These are phyloP conservation scores for Filosporella fistucella DNA, from an alignment of 495 filamentous ascomycete species.

Conservation along the genomic window DNA sequence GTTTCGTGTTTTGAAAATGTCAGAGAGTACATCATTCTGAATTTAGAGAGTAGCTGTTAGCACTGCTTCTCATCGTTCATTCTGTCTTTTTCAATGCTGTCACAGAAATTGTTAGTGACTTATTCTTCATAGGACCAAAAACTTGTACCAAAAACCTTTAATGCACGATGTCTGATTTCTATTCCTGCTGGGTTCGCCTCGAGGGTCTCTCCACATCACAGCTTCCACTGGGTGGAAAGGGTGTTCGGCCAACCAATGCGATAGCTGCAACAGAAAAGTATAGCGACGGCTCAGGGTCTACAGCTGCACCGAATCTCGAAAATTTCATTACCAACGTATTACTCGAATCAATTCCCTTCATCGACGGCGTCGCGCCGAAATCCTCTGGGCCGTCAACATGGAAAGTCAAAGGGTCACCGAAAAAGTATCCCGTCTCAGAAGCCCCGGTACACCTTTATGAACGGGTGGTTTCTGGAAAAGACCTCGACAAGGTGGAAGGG, in stretches of 20 bases:
- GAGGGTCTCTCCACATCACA: slow-evolving; percentile 34
- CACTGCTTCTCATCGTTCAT: too few relatives aligned
- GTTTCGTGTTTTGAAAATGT: slow-evolving; percentile 12
- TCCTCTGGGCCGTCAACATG: slow-evolving; percentile 32
- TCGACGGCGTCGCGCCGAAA: slow-evolving; percentile 40
- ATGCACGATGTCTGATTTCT: background rate
- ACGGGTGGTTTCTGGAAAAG: slow-evolving; percentile 32
- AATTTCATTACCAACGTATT: slow-evolving; percentile 40
- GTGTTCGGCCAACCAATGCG: slow-evolving; percentile 4
- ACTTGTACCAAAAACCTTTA: too few relatives aligned
- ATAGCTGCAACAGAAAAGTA: slow-evolving; percentile 7
- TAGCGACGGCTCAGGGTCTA: slow-evolving; percentile 6
- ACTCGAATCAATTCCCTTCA: slow-evolving; percentile 51
- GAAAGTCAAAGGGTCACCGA: slow-evolving; percentile 33
- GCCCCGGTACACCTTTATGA: slow-evolving; percentile 41
- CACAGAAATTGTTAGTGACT: too few relatives aligned
- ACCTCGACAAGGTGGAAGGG: slow-evolving; percentile 27
- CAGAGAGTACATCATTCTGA: too few relatives aligned
- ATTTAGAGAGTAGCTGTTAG: too few relatives aligned
- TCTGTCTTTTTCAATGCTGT: too few relatives aligned
- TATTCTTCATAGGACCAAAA: too few relatives aligned
- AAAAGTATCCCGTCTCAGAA: slow-evolving; percentile 40
- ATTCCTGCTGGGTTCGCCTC: slow-evolving; percentile 18
- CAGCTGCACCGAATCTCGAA: slow-evolving; percentile 23
- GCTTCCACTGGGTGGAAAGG: slow-evolving; percentile 29